A percentile compares a stretch with the other conserved stretches of the same genome.
Conservation (phyloP, 1,284 basidiomycete species). For the Pseudozyma sp. region DNA sequence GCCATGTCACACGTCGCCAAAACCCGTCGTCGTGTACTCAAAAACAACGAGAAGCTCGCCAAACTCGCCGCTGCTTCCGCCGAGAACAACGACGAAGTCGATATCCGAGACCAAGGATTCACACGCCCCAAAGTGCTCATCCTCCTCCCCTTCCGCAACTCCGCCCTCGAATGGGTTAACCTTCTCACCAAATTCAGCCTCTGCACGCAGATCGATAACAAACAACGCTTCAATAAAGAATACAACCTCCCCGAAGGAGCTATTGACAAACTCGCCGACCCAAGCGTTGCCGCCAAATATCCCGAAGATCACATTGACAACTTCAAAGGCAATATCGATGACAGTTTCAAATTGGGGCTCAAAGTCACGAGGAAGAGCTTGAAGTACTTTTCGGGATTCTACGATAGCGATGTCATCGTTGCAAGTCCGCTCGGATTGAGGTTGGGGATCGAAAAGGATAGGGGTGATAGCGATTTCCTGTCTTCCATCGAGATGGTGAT, state of each 20-base stretch:
- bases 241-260: constrained; percentile 84
- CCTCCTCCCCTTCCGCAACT: constrained; percentile 90
- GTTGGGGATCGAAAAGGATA: constrained; percentile 91
- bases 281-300: constrained; percentile 75
- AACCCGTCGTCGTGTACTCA: constrained; percentile 90
- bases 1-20: constrained; percentile 72
- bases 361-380: constrained; percentile 91
- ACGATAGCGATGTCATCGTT: constrained; percentile 88
- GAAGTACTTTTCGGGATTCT: constrained; percentile 89
- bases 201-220: constrained; percentile 73
- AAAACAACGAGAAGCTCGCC: constrained; percentile 88
- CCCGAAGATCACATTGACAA: constrained; percentile 90
- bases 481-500: constrained; percentile 93
- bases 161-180: constrained; percentile 79
- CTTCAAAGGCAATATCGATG: constrained; percentile 96
- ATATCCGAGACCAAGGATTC: constrained; percentile 89
- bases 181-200: constrained; percentile 48
- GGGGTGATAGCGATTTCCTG: constrained; percentile 82
- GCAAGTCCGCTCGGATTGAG: constrained; percentile 92
- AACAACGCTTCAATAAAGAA: constrained; percentile 82
- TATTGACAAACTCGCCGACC: constrained; percentile 80
- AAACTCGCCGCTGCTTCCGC: constrained; percentile 69
- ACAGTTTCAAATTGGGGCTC: constrained; percentile 90
- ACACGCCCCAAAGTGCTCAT: constrained; percentile 93
- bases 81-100: constrained; percentile 36